phyloP scores from a whole-genome alignment of 768 basidiomycete species.

The Boletus sp. region DNA sequence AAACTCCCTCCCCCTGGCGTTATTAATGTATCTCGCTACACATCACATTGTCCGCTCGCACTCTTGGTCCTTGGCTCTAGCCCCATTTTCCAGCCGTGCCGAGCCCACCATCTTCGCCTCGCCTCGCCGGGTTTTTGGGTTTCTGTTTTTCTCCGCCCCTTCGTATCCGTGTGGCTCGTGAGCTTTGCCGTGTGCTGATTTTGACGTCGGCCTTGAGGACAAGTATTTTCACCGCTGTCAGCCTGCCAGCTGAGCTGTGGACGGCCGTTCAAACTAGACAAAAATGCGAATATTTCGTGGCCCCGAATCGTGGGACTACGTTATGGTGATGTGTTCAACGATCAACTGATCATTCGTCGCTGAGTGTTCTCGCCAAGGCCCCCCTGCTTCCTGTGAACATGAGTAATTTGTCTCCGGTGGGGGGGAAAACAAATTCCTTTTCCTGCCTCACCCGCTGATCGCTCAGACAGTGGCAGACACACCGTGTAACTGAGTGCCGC shows the following conservation, averaged over 20 bases:
- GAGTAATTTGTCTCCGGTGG: background rate
- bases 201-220: slow-evolving; percentile 12
- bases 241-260: no score
- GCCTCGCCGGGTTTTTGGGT: background rate
- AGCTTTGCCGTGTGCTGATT: background rate
- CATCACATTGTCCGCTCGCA: background rate
- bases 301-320: background rate
- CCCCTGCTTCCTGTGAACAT: background rate
- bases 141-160: background rate
- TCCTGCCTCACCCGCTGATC: slow-evolving; percentile 2
- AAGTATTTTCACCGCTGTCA: slow-evolving; percentile 1
- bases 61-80: background rate
- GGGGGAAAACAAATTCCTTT: background rate
- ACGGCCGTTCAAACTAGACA: background rate
- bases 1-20: slow-evolving; percentile 4
- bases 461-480: background rate
- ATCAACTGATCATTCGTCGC: slow-evolving; percentile 4
- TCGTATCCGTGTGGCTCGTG: slow-evolving; percentile 7
- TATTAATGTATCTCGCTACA: slow-evolving; percentile 11
- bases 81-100: background rate
- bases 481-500: background rate
- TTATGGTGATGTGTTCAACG: slow-evolving; percentile 1
- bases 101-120: background rate
- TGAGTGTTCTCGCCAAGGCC: slow-evolving; percentile 9
- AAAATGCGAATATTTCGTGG: background rate